These are phyloP conservation scores for Pelargonium australe DNA, from an alignment of 441 rosid genomes.

Conservation along the genomic window DNA sequence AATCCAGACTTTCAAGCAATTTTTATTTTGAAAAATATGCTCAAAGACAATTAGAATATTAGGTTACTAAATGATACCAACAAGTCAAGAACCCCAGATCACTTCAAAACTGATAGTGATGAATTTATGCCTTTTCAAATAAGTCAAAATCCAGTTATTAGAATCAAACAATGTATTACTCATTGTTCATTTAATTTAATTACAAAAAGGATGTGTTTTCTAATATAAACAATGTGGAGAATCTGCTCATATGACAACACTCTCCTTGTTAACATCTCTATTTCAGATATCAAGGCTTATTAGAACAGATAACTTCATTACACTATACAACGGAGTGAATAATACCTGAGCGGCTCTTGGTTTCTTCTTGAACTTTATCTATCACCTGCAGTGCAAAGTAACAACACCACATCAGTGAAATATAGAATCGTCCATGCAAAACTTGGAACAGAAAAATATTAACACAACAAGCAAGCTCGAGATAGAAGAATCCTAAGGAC, in stretches of 20 bases:
- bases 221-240: background rate
- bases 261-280: background rate
- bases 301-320: background rate
- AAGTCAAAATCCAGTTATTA: background rate
- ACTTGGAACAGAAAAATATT: background rate
- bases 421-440: background rate
- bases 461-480: background rate
- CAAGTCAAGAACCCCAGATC: background rate
- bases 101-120: background rate
- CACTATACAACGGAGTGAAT: background rate
- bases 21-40: background rate
- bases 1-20: background rate
- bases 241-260: background rate
- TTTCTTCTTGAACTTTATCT: constrained; percentile 93
- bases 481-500: background rate
- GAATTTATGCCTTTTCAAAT: background rate
- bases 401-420: constrained; percentile 13
- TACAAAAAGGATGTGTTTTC: background rate
- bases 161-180: background rate
- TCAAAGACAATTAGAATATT: background rate
- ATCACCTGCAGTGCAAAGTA: constrained; percentile 58
- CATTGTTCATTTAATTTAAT: background rate
- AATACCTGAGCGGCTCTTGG: constrained; percentile 77
- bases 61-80: background rate
- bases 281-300: background rate